Base-by-base conservation (phyloP, 495 filamentous ascomycete species). In the Penicillium bovifimosum region DNA sequence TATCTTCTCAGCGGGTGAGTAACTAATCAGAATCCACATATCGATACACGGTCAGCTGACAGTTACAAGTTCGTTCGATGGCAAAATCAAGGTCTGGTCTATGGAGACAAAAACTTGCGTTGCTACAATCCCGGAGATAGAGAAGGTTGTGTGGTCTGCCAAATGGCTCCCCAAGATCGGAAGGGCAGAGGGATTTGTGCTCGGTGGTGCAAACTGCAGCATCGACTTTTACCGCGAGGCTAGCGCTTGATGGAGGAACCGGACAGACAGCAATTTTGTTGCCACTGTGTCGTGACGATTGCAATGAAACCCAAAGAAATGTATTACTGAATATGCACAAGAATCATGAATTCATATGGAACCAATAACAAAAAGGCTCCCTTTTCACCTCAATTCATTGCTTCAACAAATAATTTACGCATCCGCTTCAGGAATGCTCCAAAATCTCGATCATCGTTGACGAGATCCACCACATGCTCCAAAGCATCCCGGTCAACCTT, bases 1-100 rank as follows among this genome's bases (percentile, higher is more conserved):
- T 95, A 90, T 68, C 75, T 98, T 31, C 76, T 96, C 6, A 92
- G 86, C 65, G 87, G 91, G 84, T 86, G 68, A 55, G 78, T 74
- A 24, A 24, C 20, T 24, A 4, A 24, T 39, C 8, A 6, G 5
- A 27, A 9, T 10, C n/a, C 1, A 13, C 32, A 13, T 24, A 26
- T 31, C 32, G 14, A 3, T 34, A 39, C 9, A 40, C 17, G 18
- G 9, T 13, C 32, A 24, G 48, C 50, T 70, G 54, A 63, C 56
- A n/a, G 5, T 32, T 16, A n/a, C 18, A 44, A 84, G 82, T 3
- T 83, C 88, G 0, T 86, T 90, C 54, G 91, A 97, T 62, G 92
- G 92, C 28, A 96, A 95, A 68, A 87, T 85, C 20, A 96, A 95
- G 66, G 89, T 97, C 32, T 97, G 93, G 93, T 90, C 87, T 6